Evolutionary conservation across 179 eudicot genomes (phyloP), one percentile per base, ranked within the genome.

Genomic region (Sideroxylon spinosum): DNA sequence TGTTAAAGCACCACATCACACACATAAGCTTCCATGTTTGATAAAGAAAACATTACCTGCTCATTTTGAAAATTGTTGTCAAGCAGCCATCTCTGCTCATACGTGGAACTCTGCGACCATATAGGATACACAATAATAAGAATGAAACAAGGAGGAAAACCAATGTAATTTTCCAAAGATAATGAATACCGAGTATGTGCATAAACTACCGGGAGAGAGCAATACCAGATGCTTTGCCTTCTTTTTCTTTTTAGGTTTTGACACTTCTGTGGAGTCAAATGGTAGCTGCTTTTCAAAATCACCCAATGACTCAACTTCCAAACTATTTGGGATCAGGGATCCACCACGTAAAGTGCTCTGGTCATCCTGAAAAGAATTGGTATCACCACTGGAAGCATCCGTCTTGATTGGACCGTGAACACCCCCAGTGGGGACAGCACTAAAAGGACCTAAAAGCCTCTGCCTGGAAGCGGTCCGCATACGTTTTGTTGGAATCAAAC

Each of bases 361-460:
- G 71, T 94, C 99, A 86, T 91, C 99, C 86, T 92, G 98, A 82
- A 88, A 94, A 57, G 99, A 94, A 84, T 86, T 88, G 26, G 94
- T 96, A 87, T 96, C 99, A 68, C 95, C 98, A 85, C 98, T 96
- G 25, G 97, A 94, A 83, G 90, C 93, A 81, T 91, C 97, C 65
- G 89, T 79, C 85, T 87, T 91, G 79, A 81, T 88, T 37, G 93
- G 87, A 56, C 82, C 85, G 62, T 89, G 93, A 76, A 85, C 16
- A 74, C 76, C 74, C 68, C 90, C 92, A 76, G 93, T 71, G 76
- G 89, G 68, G 37, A 87, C 97, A 59, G 85, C 86, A 81, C 82
- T 84, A 65, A 88, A 90, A 52, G 98, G 93, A 64, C 95, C 86
- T 7, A 81, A 61, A 81, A 91, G 84, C 82, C 99, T 96, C 74